A percentile compares a stretch with the other conserved stretches of the same genome.
Conservation (phyloP, 805 yeast species). For the Candida verbasci region DNA sequence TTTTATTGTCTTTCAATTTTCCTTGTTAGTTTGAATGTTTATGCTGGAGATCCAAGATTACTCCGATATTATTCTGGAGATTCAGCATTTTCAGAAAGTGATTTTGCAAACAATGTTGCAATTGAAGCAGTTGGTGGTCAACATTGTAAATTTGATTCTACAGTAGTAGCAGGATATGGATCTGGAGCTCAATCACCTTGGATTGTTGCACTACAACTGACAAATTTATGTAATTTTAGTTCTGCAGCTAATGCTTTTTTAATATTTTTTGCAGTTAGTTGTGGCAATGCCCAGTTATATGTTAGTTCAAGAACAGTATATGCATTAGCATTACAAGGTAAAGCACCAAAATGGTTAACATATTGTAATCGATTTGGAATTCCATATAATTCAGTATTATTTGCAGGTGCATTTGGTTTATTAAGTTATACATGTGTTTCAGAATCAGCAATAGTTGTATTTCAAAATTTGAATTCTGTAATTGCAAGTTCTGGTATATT, state of each 20-base stretch:
- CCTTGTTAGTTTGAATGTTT: slow-evolving; percentile 65
- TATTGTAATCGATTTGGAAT: slow-evolving; percentile 62
- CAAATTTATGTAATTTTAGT: slow-evolving; percentile 32
- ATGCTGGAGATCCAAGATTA: slow-evolving; percentile 73
- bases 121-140: slow-evolving; percentile 32
- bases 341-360: slow-evolving; percentile 60
- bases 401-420: slow-evolving; percentile 57
- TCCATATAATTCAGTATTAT: slow-evolving; percentile 66
- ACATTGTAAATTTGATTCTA: slow-evolving; percentile 22
- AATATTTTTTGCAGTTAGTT: slow-evolving; percentile 43
- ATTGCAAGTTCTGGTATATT: slow-evolving; percentile 72
- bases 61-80: slow-evolving; percentile 47
- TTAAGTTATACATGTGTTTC: slow-evolving; percentile 59
- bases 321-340: slow-evolving; percentile 42
- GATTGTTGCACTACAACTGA: slow-evolving; percentile 40
- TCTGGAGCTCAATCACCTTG: slow-evolving; percentile 44
- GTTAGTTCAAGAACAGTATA: slow-evolving; percentile 41
- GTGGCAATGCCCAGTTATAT: slow-evolving; percentile 43
- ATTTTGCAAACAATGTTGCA: slow-evolving; percentile 23
- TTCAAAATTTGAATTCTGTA: slow-evolving; percentile 62
- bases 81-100: slow-evolving; percentile 30
- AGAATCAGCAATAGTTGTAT: slow-evolving; percentile 54
- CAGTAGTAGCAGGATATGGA: slow-evolving; percentile 30
- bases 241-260: slow-evolving; percentile 40
- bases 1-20: slow-evolving; percentile 66